A percentile compares a stretch with the other conserved stretches of the same genome.
Evolutionary conservation across 2,329 filamentous ascomycete species (phyloP).

Genomic region (Fusarium sp.): DNA sequence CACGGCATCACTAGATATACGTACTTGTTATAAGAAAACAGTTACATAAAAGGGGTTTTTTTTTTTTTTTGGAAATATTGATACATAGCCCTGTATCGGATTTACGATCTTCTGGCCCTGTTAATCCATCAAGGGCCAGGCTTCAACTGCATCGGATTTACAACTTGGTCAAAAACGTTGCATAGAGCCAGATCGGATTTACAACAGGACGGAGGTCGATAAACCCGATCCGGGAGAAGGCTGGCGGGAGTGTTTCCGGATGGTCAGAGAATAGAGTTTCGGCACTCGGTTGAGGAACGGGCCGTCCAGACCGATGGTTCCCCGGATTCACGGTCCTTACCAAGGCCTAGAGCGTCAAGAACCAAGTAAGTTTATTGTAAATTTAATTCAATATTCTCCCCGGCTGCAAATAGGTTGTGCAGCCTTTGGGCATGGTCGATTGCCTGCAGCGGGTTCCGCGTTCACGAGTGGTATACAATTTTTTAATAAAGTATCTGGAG

Average conservation of each 20-base stretch:
- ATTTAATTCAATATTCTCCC: too few relatives aligned
- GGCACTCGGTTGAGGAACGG: not conserved
- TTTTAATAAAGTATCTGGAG: too few relatives aligned
- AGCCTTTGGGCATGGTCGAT: too few relatives aligned
- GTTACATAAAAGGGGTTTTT: not conserved
- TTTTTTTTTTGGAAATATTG: not conserved
- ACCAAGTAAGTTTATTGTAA: not conserved
- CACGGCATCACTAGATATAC: not conserved
- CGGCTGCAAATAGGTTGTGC: too few relatives aligned
- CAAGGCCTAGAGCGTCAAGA: too few relatives aligned
- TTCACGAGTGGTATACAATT: too few relatives aligned
- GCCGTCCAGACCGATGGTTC: not conserved
- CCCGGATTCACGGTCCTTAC: not conserved
- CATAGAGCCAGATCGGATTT: not conserved
- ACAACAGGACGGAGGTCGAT: not conserved
- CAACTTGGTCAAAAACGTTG: too few relatives aligned
- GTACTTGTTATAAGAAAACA: not conserved
- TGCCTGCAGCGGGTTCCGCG: too few relatives aligned
- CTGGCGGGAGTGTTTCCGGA: not conserved
- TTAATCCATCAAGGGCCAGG: too few relatives aligned
- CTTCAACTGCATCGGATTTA: not conserved
- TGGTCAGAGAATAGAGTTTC: not conserved
- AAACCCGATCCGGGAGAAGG: not conserved
- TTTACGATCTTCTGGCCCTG: too few relatives aligned
- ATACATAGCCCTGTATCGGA: not conserved